A percentile compares a stretch with the other conserved stretches of the same genome.
Evolutionary conservation across 2,329 filamentous ascomycete genomes (phyloP).

Genomic region (Diaporthe humulicola): DNA sequence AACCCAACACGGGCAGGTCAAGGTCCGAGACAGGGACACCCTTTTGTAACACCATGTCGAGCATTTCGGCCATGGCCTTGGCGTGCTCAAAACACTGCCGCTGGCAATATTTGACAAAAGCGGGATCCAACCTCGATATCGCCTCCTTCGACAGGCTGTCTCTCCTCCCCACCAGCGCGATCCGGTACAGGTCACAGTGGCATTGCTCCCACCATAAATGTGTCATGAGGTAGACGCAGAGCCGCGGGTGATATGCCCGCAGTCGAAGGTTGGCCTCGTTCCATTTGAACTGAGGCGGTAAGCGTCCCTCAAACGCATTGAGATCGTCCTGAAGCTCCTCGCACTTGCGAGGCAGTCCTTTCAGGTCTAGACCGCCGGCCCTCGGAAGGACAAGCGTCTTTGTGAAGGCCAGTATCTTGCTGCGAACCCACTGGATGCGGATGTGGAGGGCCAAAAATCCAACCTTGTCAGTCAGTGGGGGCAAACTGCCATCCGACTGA

Average conservation of each 20-base stretch:
- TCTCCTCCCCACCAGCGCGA: slow-evolving; percentile 64
- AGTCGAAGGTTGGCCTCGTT: slow-evolving; percentile 69
- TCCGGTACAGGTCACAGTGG: slow-evolving; percentile 68
- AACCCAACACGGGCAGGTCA: slow-evolving; percentile 68
- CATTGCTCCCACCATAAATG: slow-evolving; percentile 72
- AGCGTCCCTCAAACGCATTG: slow-evolving; percentile 64
- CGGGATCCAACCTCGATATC: slow-evolving; percentile 60
- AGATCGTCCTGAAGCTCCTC: slow-evolving; percentile 61
- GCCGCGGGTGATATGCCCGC: slow-evolving; percentile 68
- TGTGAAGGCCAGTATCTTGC: slow-evolving; percentile 67
- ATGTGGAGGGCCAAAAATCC: slow-evolving; percentile 70
- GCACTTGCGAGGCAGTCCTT: slow-evolving; percentile 60
- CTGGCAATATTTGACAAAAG: slow-evolving; percentile 62
- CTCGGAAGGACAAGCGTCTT: slow-evolving; percentile 58
- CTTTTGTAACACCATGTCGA: slow-evolving; percentile 63
- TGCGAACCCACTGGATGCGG: slow-evolving; percentile 67
- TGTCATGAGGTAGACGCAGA: slow-evolving; percentile 72
- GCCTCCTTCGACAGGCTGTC: slow-evolving; percentile 62
- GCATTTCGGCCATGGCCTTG: slow-evolving; percentile 68
- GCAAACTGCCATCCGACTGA: slow-evolving; percentile 56
- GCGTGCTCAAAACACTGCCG: slow-evolving; percentile 67
- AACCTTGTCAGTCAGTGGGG: slow-evolving; percentile 64
- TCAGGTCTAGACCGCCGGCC: slow-evolving; percentile 55
- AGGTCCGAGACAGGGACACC: slow-evolving; percentile 66
- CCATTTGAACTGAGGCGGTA: slow-evolving; percentile 69